Percentiles rank a stretch among this genome's conserved stretches.
Evolutionary conservation across 2,329 filamentous ascomycete genomes (phyloP).

Genomic region (Thielaviopsis ethacetica): DNA sequence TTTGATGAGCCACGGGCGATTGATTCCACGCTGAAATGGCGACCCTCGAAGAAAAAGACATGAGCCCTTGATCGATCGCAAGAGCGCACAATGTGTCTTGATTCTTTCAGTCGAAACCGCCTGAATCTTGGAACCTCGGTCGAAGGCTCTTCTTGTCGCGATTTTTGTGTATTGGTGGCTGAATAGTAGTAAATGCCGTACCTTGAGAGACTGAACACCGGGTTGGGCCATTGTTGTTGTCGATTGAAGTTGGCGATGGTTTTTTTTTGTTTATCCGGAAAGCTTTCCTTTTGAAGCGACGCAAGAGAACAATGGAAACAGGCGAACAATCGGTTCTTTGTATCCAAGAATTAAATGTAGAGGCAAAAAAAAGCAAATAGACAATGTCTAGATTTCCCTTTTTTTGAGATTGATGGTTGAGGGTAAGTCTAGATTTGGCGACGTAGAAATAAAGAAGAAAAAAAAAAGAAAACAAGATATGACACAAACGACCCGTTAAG

Average conservation of each 20-base stretch:
- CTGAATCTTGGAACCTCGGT: not conserved
- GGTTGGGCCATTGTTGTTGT: slow-evolving; percentile 56
- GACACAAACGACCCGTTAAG: not conserved
- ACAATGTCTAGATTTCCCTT: too few species aligned
- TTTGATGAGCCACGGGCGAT: too few species aligned
- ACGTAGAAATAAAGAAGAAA: not conserved
- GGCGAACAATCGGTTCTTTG: not conserved
- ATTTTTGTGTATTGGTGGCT: slow-evolving; percentile 14
- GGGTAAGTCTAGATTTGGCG: not conserved
- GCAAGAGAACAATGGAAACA: not conserved
- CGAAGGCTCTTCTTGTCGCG: slow-evolving; percentile 4
- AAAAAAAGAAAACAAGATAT: not conserved
- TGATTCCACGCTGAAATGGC: not conserved
- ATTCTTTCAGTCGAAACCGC: not conserved
- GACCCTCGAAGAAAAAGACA: not conserved
- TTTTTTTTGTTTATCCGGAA: not conserved
- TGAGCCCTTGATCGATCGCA: not conserved
- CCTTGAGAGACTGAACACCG: slow-evolving; percentile 84
- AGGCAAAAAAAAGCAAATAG: too few species aligned
- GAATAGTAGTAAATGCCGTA: slow-evolving; percentile 24
- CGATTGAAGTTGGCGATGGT: not conserved
- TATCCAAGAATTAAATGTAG: not conserved
- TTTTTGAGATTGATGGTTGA: too few species aligned
- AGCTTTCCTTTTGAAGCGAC: not conserved
- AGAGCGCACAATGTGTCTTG: not conserved